phyloP scores from a whole-genome alignment of 208 protist genomes.

The Trypanosoma congolense region DNA sequence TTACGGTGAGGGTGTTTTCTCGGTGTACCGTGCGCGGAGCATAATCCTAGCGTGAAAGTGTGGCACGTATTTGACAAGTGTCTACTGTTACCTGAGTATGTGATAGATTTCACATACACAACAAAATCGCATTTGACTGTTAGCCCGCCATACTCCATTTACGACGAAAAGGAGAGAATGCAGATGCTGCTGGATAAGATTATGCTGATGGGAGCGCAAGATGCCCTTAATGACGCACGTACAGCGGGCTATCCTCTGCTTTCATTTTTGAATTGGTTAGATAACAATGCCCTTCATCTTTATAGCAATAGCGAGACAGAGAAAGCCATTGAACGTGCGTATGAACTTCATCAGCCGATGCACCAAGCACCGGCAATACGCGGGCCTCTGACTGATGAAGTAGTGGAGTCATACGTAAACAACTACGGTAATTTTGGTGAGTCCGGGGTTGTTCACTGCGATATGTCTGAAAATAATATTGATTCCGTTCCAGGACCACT shows the following conservation, averaged over 20 bases:
- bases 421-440: constrained; percentile 10
- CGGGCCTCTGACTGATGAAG: constrained; percentile 24
- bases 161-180: constrained; percentile 15
- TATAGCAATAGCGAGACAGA: constrained; percentile 42
- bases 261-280: constrained; percentile 32
- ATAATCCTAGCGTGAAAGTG: constrained; percentile 32
- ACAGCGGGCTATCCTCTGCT: constrained; percentile 27
- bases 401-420: constrained; percentile 30
- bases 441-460: constrained; percentile 25
- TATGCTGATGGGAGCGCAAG: constrained; percentile 4
- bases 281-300: constrained; percentile 30
- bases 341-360: constrained; percentile 5
- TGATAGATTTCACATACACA: constrained; percentile 84
- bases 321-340: constrained; percentile 22
- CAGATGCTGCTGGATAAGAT: constrained; percentile 11
- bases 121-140: constrained; percentile 13
- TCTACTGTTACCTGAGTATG: constrained; percentile 77
- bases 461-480: constrained; percentile 35
- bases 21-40: constrained; percentile 56
- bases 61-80: constrained; percentile 87
- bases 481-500: constrained; percentile 39
- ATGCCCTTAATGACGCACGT: constrained; percentile 21
- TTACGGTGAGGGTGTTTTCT: constrained; percentile 56
- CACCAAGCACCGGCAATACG: neutral
- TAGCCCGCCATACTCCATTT: constrained; percentile 21